A percentile compares a stretch with the other conserved stretches of the same genome.
Evolutionary conservation across 371 early-diverging fungal species (phyloP).

Genomic region (Actinomortierella ambigua): DNA sequence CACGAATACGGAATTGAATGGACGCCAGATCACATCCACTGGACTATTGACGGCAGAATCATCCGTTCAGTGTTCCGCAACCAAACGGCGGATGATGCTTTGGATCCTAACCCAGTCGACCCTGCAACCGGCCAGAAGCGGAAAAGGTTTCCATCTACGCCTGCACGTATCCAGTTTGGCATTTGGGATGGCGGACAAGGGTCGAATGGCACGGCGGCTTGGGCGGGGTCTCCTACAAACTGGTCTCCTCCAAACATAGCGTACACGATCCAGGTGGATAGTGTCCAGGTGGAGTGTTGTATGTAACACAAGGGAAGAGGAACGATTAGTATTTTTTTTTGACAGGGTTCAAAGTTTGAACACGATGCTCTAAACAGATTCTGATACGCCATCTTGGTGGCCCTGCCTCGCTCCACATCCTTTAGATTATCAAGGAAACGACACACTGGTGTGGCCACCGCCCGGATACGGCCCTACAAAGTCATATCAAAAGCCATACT

Average conservation of each 20-base stretch:
- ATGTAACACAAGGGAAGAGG: constrained; percentile 3
- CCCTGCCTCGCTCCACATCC: no score
- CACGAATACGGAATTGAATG: constrained; percentile 58
- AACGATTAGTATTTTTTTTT: background rate
- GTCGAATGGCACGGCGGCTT: constrained; percentile 60
- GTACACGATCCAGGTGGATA: constrained; percentile 53
- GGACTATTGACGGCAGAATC: constrained; percentile 58
- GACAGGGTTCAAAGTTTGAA: background rate
- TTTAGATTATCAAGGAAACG: constrained; percentile 22
- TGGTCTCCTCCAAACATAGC: constrained; percentile 53
- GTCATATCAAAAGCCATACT: constrained; percentile 20
- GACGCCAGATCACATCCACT: constrained; percentile 59
- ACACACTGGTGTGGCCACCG: constrained; percentile 28
- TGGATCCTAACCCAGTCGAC: constrained; percentile 22
- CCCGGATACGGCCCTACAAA: constrained; percentile 30
- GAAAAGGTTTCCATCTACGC: constrained; percentile 57
- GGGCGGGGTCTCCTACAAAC: constrained; percentile 70
- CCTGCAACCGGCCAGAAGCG: background rate
- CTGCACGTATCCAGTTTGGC: constrained; percentile 62
- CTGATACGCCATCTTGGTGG: no score
- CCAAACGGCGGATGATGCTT: constrained; percentile 34
- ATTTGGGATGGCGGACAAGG: constrained; percentile 77
- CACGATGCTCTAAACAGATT: no score
- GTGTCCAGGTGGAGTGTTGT: constrained; percentile 53
- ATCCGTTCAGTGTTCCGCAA: constrained; percentile 50